Percentiles rank a stretch among this genome's conserved stretches.
Evolutionary conservation across 2,329 filamentous ascomycete species (phyloP).

Genomic region (Alternaria incomplexa): DNA sequence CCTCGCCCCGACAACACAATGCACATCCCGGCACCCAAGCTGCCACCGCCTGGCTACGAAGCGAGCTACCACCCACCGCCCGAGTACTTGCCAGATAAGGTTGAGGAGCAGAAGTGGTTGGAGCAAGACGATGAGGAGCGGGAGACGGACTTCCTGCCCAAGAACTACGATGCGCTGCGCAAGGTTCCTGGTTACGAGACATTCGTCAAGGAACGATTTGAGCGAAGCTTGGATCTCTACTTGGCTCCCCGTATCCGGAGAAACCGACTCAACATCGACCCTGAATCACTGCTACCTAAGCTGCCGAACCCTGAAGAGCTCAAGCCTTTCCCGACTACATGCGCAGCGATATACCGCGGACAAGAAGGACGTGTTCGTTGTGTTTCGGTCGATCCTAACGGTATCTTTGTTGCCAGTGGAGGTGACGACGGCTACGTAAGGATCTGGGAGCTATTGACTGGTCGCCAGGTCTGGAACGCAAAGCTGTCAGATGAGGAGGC

Average conservation of each 20-base stretch:
- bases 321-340: slow-evolving; percentile 91
- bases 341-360: slow-evolving; percentile 83
- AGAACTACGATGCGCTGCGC: slow-evolving; percentile 80
- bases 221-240: slow-evolving; percentile 93
- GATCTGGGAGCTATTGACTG: slow-evolving; percentile 86
- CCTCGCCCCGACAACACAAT: slow-evolving; percentile 83
- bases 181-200: slow-evolving; percentile 90
- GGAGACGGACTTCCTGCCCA: slow-evolving; percentile 85
- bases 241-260: slow-evolving; percentile 89
- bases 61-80: slow-evolving; percentile 95
- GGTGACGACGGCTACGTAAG: slow-evolving; percentile 93
- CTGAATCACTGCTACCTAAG: slow-evolving; percentile 88
- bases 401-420: slow-evolving; percentile 85
- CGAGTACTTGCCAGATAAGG: slow-evolving; percentile 87
- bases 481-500: slow-evolving; percentile 78
- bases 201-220: slow-evolving; percentile 95
- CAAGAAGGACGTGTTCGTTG: slow-evolving; percentile 88
- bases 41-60: slow-evolving; percentile 91
- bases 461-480: slow-evolving; percentile 84
- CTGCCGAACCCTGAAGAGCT: slow-evolving; percentile 91
- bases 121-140: slow-evolving; percentile 86
- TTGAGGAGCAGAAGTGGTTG: slow-evolving; percentile 86
- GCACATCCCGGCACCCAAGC: slow-evolving; percentile 93
- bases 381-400: slow-evolving; percentile 82
- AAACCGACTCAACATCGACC: slow-evolving; percentile 96